These are phyloP conservation scores for Thielaviopsis punctulata DNA, from an alignment of 2,329 filamentous ascomycete species.

Conservation along the genomic window DNA sequence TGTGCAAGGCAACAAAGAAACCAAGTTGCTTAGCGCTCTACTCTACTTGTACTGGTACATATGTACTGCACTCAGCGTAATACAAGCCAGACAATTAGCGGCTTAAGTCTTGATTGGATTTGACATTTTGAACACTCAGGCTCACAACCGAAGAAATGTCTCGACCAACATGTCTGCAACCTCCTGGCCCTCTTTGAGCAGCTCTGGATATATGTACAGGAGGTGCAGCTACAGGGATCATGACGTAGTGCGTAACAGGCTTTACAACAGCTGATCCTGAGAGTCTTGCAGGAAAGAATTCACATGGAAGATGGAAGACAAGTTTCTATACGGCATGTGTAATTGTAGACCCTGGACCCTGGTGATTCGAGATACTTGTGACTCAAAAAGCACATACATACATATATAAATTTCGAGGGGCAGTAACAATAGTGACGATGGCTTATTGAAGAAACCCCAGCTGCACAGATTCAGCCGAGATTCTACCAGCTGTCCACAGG, in stretches of 20 bases:
- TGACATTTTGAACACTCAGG: too few species aligned
- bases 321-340: too few species aligned
- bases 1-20: not conserved
- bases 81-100: too few species aligned
- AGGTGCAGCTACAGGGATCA: slow-evolving; percentile 1
- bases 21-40: not conserved
- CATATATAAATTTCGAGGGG: not conserved
- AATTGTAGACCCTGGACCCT: too few species aligned
- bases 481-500: not conserved
- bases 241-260: not conserved
- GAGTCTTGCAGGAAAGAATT: not conserved
- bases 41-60: too few species aligned
- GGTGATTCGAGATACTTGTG: too few species aligned
- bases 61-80: too few species aligned
- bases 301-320: not conserved
- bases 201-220: not conserved
- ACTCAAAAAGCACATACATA: too few species aligned
- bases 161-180: too few species aligned
- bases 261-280: not conserved
- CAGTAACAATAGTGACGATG: not conserved
- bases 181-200: not conserved
- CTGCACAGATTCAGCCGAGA: not conserved
- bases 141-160: too few species aligned
- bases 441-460: not conserved
- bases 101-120: too few species aligned